Evolutionary conservation across 2,329 filamentous ascomycete genomes (phyloP), one percentile per base, ranked within the genome.

Genomic region (Fusarium haematococcum): DNA sequence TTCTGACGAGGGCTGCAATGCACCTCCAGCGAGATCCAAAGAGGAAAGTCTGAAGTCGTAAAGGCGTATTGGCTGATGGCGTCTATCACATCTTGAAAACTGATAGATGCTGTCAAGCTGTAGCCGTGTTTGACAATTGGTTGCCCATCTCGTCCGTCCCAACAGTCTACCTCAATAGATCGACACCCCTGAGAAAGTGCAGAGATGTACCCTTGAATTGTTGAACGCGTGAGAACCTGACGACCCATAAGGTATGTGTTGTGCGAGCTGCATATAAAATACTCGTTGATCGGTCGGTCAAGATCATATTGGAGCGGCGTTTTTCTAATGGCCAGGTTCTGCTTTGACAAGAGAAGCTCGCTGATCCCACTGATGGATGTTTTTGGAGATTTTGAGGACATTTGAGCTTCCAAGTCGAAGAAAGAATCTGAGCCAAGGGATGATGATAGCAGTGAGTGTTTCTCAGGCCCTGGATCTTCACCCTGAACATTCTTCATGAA

Each of bases 101-200:
- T 56, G 16, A 74, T 56, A 2, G 68, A 69, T 0, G 57, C 62
- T 10, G 71, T 75, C 9, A 74, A 39, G 32, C 68, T 74, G 2
- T 74, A 75, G 7, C 71, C 68, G 13, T 74, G 71, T 2, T 72
- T 75, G 2, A 74, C 71, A 0, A 74, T 35, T 0, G 71, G 71
- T 1, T 74, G 68, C 3, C 71, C 71, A 9, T 69, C 57, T 5
- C 61, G 37, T 1, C 71, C 71, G 11, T 74, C 64, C 71, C 71
- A 74, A 2, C 71, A 74, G 4, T 74, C 71, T 0, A 74, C 43
- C 5, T 74, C 71, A 1, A 74, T 56, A 1, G 59, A 74, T 7
- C 71, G 60, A 10, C 71, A 74, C 3, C 68, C 68, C 9, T 58
- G 39, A 5, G 27, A 62, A 2, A 74, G 68, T 1, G 57, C 48